A percentile compares a stretch with the other conserved stretches of the same genome.
phyloP scores from a whole-genome alignment of 768 basidiomycete species.

The Tylopilus rubrobrunneus region DNA sequence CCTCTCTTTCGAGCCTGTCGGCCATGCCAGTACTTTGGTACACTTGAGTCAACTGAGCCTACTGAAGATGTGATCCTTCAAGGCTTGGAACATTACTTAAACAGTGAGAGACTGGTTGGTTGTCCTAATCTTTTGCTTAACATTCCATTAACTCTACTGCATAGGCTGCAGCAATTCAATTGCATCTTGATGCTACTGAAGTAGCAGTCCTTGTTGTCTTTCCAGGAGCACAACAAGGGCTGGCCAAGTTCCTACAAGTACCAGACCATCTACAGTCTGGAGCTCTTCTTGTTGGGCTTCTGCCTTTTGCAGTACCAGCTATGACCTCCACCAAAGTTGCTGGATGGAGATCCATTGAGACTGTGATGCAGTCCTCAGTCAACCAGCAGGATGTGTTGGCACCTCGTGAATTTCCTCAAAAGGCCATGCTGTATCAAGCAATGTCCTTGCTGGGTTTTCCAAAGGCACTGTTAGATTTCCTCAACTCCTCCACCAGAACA shows the following conservation, averaged over 20 bases:
- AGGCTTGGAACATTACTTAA: constrained; percentile 45
- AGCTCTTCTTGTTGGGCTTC: constrained; percentile 24
- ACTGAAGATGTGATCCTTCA: constrained; percentile 39
- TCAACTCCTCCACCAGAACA: constrained; percentile 33
- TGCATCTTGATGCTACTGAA: constrained; percentile 43
- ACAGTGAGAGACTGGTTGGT: constrained; percentile 44
- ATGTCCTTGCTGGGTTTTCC: constrained; percentile 44
- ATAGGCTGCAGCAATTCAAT: constrained; percentile 49
- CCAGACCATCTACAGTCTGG: constrained; percentile 28
- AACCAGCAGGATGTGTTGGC: not conserved
- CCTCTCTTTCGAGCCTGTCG: constrained; percentile 48
- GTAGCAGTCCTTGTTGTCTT: constrained; percentile 59
- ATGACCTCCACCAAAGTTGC: constrained; percentile 4
- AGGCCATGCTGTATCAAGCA: constrained; percentile 22
- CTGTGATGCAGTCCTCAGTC: constrained; percentile 4
- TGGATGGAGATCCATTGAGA: constrained; percentile 15
- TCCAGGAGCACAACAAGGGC: constrained; percentile 32
- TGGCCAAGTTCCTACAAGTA: constrained; percentile 40
- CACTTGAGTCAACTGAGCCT: constrained; percentile 39
- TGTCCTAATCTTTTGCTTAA: not conserved
- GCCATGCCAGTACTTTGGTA: constrained; percentile 49
- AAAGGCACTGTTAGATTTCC: constrained; percentile 41
- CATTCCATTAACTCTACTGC: constrained; percentile 1
- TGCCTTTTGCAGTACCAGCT: constrained; percentile 24
- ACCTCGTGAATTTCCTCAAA: constrained; percentile 2